A percentile compares a stretch with the other conserved stretches of the same genome.
Conservation (phyloP, 306 rosid genomes). For the Begonia loranthoides region DNA sequence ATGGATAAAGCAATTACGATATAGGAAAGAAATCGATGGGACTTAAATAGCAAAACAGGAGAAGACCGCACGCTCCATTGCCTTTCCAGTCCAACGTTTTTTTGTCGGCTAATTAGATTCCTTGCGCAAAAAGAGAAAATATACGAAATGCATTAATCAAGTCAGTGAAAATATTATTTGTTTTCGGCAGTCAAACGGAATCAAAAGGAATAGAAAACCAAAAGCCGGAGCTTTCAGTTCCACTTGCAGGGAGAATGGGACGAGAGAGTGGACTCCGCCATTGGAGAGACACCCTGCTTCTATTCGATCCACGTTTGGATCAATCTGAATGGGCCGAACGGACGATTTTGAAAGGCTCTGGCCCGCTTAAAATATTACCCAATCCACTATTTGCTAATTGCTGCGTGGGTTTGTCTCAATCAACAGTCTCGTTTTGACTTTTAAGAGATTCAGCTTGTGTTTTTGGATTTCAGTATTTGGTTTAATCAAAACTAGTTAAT, state of each 20-base stretch:
- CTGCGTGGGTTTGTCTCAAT: too few relatives aligned
- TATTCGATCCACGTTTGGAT: too few relatives aligned
- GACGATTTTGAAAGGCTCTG: too few relatives aligned
- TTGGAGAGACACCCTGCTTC: too few relatives aligned
- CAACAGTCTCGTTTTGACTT: too few relatives aligned
- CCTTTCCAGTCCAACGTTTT: constrained; percentile 25
- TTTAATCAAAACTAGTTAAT: too few relatives aligned
- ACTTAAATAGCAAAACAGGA: constrained; percentile 19
- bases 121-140: not conserved
- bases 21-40: not conserved
- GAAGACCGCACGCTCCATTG: constrained; percentile 35
- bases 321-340: too few relatives aligned
- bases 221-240: constrained; percentile 7
- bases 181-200: not conserved
- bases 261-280: not conserved
- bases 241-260: constrained; percentile 8
- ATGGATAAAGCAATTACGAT: not conserved
- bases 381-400: too few relatives aligned
- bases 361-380: too few relatives aligned
- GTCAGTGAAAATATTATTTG: not conserved
- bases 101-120: constrained; percentile 25
- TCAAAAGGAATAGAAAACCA: not conserved
- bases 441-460: too few relatives aligned
- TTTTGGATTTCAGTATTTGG: too few relatives aligned
- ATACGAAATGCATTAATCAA: not conserved